These are phyloP conservation scores for Lepiota brunneoincarnata DNA, from an alignment of 768 basidiomycete species.

Conservation along the genomic window DNA sequence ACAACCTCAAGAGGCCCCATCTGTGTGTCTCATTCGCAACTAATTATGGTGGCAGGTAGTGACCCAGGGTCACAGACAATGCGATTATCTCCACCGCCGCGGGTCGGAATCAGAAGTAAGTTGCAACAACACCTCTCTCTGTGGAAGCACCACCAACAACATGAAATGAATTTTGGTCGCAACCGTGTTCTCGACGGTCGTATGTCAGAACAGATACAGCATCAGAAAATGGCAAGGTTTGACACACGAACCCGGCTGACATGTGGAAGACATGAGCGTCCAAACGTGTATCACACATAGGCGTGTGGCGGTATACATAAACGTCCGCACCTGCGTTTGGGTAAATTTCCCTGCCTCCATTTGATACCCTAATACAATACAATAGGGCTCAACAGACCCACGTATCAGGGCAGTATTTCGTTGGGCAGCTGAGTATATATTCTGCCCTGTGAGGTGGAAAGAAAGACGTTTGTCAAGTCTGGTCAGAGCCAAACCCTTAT, in stretches of 20 bases:
- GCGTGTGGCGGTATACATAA: slow-evolving; percentile 7
- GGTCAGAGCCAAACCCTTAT: slow-evolving; percentile 4
- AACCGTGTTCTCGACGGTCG: slow-evolving; percentile 28
- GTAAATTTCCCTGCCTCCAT: slow-evolving; percentile 8
- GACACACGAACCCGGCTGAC: slow-evolving; percentile 17
- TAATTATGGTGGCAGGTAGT: background rate
- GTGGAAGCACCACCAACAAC: slow-evolving; percentile 27
- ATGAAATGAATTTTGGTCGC: slow-evolving; percentile 23
- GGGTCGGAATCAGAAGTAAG: slow-evolving; percentile 29
- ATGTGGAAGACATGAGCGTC: slow-evolving; percentile 12
- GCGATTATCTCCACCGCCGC: slow-evolving; percentile 33
- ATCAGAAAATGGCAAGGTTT: slow-evolving; percentile 25
- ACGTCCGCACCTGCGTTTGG: background rate
- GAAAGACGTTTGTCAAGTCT: background rate
- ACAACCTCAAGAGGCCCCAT: too few species aligned
- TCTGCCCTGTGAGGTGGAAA: slow-evolving; percentile 10
- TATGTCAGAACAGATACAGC: slow-evolving; percentile 28
- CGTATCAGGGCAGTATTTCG: slow-evolving; percentile 1
- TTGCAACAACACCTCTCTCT: slow-evolving; percentile 26
- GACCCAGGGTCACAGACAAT: slow-evolving; percentile 1
- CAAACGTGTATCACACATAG: slow-evolving; percentile 9
- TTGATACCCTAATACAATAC: slow-evolving; percentile 3
- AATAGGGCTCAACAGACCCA: slow-evolving; percentile 4
- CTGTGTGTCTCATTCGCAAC: too few species aligned
- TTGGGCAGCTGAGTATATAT: too few species aligned